A percentile compares a stretch with the other conserved stretches of the same genome.
phyloP scores from a whole-genome alignment of 2,329 filamentous ascomycete species.

The Cladophialophora exuberans region DNA sequence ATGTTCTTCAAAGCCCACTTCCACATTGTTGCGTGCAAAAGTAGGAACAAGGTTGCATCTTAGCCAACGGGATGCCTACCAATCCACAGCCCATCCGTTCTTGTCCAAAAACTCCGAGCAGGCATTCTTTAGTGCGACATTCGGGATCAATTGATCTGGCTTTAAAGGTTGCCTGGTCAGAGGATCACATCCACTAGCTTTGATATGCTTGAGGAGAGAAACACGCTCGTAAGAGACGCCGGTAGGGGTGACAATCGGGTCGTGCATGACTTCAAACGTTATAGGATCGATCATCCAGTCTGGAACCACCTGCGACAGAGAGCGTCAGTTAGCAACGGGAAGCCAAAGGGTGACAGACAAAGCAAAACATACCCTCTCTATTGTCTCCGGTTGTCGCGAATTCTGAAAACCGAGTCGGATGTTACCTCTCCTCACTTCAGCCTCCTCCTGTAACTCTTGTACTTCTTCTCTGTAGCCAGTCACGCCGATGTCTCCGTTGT shows the following conservation, averaged over 20 bases:
- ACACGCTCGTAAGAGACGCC: slow-evolving; percentile 89
- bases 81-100: slow-evolving; percentile 93
- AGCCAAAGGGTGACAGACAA: neutral
- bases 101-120: slow-evolving; percentile 82
- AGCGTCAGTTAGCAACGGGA: neutral
- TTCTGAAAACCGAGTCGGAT: slow-evolving; percentile 48
- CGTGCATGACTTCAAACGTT: slow-evolving; percentile 56
- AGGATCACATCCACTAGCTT: slow-evolving; percentile 75
- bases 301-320: slow-evolving; percentile 45
- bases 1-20: no score
- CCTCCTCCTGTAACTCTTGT: slow-evolving; percentile 58
- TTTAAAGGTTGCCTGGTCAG: slow-evolving; percentile 76
- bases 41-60: no score
- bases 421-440: slow-evolving; percentile 51
- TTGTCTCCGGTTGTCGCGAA: slow-evolving; percentile 45
- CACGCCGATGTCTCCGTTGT: slow-evolving; percentile 48
- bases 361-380: slow-evolving; percentile 43
- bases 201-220: slow-evolving; percentile 83
- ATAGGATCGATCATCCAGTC: slow-evolving; percentile 54
- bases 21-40: no score
- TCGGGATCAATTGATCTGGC: slow-evolving; percentile 73
- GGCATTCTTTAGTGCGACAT: slow-evolving; percentile 77
- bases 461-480: slow-evolving; percentile 71
- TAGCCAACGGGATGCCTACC: slow-evolving; percentile 53
- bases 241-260: slow-evolving; percentile 64